Evolutionary conservation across 1,284 basidiomycete species (phyloP).

Genomic region (Marasmius sp.): DNA sequence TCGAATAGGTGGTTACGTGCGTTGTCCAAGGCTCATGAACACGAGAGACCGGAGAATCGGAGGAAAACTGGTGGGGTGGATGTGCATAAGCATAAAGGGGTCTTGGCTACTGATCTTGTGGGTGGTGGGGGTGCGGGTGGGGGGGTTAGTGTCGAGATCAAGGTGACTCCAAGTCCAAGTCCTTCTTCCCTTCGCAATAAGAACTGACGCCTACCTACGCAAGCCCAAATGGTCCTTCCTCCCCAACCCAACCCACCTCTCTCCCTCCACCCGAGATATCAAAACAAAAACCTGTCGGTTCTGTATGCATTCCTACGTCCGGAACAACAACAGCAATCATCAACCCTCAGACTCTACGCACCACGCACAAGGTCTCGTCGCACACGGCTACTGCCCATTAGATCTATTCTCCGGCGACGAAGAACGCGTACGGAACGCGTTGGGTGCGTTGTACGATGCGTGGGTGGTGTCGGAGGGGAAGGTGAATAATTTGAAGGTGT

Average conservation of each 20-base stretch:
- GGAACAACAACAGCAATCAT: too few species aligned
- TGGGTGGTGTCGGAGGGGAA: constrained; percentile 67
- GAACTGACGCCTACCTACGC: constrained; percentile 3
- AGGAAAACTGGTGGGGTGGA: constrained; percentile 60
- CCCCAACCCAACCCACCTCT: constrained; percentile 60
- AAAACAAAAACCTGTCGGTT: constrained; percentile 82
- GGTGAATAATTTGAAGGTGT: constrained; percentile 82
- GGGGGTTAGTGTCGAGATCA: constrained; percentile 80
- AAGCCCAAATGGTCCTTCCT: constrained; percentile 96
- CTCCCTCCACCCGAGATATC: constrained; percentile 50
- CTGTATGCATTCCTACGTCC: constrained; percentile 79
- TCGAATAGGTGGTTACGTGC: constrained; percentile 13
- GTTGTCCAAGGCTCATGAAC: constrained; percentile 48
- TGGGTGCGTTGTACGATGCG: constrained; percentile 69
- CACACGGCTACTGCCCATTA: constrained; percentile 77
- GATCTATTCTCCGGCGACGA: constrained; percentile 80
- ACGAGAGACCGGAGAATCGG: constrained; percentile 54
- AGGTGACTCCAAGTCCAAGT: constrained; percentile 48
- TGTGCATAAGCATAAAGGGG: constrained; percentile 47
- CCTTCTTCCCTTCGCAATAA: not conserved
- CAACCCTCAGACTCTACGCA: not conserved
- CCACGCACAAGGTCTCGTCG: constrained; percentile 34
- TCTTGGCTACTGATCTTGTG: constrained; percentile 79
- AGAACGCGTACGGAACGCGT: constrained; percentile 56
- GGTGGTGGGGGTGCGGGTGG: constrained; percentile 49